Evolutionary conservation across 2,329 filamentous ascomycete species (phyloP), one percentile per base, ranked within the genome.

Genomic region (Tricladium varicosporioides): DNA sequence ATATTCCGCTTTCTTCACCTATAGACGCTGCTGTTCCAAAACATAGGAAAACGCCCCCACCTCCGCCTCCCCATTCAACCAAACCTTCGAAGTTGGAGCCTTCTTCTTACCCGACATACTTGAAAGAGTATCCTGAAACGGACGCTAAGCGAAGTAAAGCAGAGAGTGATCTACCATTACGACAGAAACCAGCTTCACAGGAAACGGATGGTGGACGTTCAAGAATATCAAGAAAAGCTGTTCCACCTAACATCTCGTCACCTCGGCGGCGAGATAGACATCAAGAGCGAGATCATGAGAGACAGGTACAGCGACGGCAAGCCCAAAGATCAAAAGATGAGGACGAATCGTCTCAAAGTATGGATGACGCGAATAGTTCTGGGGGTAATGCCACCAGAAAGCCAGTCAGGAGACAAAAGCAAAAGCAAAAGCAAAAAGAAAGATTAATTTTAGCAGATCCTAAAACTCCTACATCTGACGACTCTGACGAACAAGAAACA

Each of bases 401-500:
- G 48, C 53, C 62, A 1, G 63, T 67, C 56, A 60, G 66, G 63
- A 69, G 58, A 57, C 56, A 50, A 36, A 69, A 60, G 57, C 61
- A 63, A 9, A 69, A 60, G 57, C 61, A 63, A 9, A 75, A 72
- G 56, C 59, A 66, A 22, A 73, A 72, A 49, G 70, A 70, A 57
- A 49, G 67, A 5, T 64, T 65, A 5, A 64, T 75, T 32, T 67
- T 62, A 63, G 73, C 56, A 55, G 72, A 73, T 62, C 65, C 67
- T 57, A 72, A 68, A 69, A 73, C 70, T 61, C 72, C 79, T 56
- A 77, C 78, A 33, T 76, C 75, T 4, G 78, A 79, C n/a, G 78
- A 75, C 5, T 75, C 76, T 9, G 78, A 79, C 2, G 54, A 48
- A 5, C 53, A 58, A 36, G 74, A 73, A 10, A 71, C 75, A 5